Base-by-base conservation (phyloP, 129 eudicot species). In the Lactuca sativa region DNA sequence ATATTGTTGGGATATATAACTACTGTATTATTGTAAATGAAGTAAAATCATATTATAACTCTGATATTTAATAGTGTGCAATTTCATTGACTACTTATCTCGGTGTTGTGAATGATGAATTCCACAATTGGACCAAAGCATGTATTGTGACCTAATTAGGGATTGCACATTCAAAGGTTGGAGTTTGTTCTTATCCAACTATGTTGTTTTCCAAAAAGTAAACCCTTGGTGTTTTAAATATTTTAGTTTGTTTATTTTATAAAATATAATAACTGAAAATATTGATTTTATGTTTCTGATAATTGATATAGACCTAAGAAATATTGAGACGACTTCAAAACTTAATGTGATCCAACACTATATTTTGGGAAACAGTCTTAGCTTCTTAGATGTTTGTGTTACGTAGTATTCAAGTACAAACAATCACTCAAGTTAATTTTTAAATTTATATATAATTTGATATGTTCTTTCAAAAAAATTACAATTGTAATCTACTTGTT, bases 21-120 rank as follows among this genome's bases (percentile, higher is more conserved):
- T 43, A 43, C 3, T 47, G 9, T 47, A 3, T 47, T 1, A 12
- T 3, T 38, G 9, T 17, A 13, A 66, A 49, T 7, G 4, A 30
- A 68, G 43, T 6, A 21, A 70, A 14, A 32, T 4, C 12, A 25
- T 70, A 51, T 7, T 55, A 43, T n/a, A 57, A 41, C 3, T 40
- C 18, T 34, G 32, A 34, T 51, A 25, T 14, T 73, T 64, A 3
- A 3, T 40, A 21, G 7, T 14, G 41, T 51, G 66, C 11, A 12
- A 61, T 21, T 75, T 67, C 53, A 60, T 76, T 76, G 75, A 59
- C 69, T 55, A 59, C 18, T 8, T 59, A 11, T 14, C 3, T 38
- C 38, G 15, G 49, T 51, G 75, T 38, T 51, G 75, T 38, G 41
- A 59, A 68, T 76, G 70, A 76, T 76, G 80, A 76, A 76, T 68